Base-by-base conservation (phyloP, 108 stramenopile species). In the Aurantiochytrium sp. region DNA sequence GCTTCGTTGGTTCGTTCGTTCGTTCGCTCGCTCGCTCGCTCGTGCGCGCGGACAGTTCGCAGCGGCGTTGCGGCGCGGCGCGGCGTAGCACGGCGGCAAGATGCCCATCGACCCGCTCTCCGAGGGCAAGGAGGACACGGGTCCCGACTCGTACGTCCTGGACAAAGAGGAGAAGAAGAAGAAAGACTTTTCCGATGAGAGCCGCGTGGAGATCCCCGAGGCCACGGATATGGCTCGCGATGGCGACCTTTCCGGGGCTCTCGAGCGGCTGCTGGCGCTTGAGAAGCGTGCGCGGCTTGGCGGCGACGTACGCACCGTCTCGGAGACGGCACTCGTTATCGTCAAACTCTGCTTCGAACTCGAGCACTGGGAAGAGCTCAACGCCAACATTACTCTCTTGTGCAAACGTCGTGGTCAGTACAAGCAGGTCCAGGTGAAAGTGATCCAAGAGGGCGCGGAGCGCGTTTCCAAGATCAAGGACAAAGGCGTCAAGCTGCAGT, bases 331-430 rank as follows among this genome's bases (percentile, higher is more conserved):
- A 18, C 59, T 94, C n/a, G 91, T 90, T 10, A 92, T 92, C 91
- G 69, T 89, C 29, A 35, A 92, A 47, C 91, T 94, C 43, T 92
- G 93, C 87, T 72, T 53, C n/a, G 49, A 91, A 23, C 51, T 55
- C 18, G 51, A 87, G 49, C 92, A 94, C 45, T 94, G 93, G 93
- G 92, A 89, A 19, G 91, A 93, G 90, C 87, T 94, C 45, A 94
- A 94, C 91, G 58, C 93, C 25, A 92, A 92, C 5, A 44, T 93
- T 25, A 91, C 91, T 44, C 90, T 93, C 25, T 4, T 94, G 5
- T 91, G 91, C 58, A 94, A 94, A 91, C 64, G 93, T 57, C 89
- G 93, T 23, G 88, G 91, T 58, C 93, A 94, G 92, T 83, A 45
- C 76, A 83, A 83, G 23, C 76, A 83, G 49, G 51, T 53, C 6